phyloP scores from a whole-genome alignment of 129 eudicot genomes.

The Flaveria linearis region DNA sequence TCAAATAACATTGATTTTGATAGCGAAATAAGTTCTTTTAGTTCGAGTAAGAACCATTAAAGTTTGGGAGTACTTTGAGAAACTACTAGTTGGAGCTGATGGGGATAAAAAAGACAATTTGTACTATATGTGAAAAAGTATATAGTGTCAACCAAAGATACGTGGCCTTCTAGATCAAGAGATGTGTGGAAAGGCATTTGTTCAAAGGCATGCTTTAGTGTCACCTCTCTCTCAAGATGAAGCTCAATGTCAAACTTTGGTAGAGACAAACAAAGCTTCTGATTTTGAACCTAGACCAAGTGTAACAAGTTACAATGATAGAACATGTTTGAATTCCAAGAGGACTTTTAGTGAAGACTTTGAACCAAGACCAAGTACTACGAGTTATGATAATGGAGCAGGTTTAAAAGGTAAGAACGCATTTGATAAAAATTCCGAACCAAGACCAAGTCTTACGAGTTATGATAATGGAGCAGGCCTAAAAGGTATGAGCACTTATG shows the following conservation, averaged over 20 bases:
- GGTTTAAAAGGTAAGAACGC: not conserved
- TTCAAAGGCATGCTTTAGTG: not conserved
- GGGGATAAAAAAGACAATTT: not conserved
- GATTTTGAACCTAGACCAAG: too few relatives aligned
- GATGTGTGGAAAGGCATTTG: not conserved
- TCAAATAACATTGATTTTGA: too few relatives aligned
- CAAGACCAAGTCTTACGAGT: not conserved
- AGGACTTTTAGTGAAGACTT: not conserved
- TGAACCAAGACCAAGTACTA: conserved; percentile 13
- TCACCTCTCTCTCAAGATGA: not conserved
- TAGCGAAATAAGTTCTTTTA: too few relatives aligned
- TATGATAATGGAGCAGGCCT: not conserved
- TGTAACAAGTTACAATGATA: too few relatives aligned
- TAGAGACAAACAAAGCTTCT: too few relatives aligned
- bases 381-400: not conserved
- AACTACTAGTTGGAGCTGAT: too few relatives aligned
- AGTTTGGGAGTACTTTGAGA: too few relatives aligned
- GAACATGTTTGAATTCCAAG: too few relatives aligned
- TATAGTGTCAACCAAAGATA: too few relatives aligned
- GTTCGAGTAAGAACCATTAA: too few relatives aligned
- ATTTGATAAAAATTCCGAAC: not conserved
- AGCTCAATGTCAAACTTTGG: too few relatives aligned
- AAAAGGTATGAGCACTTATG: not conserved
- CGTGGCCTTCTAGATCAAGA: not conserved
- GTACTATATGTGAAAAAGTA: too few relatives aligned